phyloP scores from a whole-genome alignment of 768 basidiomycete genomes.

The Chalciporus sphaerocephalus region DNA sequence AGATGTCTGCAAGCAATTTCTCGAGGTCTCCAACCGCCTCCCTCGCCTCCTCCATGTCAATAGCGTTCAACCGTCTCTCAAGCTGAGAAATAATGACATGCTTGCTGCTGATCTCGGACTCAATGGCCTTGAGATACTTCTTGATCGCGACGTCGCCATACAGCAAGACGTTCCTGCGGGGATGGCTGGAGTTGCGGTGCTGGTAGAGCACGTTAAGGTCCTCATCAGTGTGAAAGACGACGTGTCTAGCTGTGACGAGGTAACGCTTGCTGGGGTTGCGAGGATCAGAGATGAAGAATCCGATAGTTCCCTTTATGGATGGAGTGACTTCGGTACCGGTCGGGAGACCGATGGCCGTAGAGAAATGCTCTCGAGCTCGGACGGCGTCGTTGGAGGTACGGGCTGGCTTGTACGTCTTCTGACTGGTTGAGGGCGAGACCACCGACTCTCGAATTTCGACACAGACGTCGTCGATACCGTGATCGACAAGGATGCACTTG shows the following conservation, averaged over 20 bases:
- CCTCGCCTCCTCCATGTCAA: slow-evolving; percentile 17
- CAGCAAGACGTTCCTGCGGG: slow-evolving; percentile 17
- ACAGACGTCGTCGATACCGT: too few relatives aligned
- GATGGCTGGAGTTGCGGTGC: slow-evolving; percentile 1
- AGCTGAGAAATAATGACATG: neutral
- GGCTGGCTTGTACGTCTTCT: too few relatives aligned
- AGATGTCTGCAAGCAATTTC: slow-evolving; percentile 30
- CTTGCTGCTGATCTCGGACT: slow-evolving; percentile 3
- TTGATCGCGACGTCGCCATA: slow-evolving; percentile 16
- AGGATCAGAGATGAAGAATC: slow-evolving; percentile 27
- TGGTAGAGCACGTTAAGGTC: slow-evolving; percentile 3
- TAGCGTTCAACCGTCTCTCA: neutral
- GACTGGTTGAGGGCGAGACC: too few relatives aligned
- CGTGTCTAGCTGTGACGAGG: slow-evolving; percentile 18
- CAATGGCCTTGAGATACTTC: slow-evolving; percentile 2
- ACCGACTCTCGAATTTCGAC: too few relatives aligned
- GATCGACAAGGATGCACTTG: too few relatives aligned
- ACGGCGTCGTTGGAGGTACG: too few relatives aligned
- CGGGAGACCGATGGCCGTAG: too few relatives aligned
- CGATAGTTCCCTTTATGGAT: neutral
- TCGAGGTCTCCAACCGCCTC: slow-evolving; percentile 30
- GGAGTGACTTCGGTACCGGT: too few relatives aligned
- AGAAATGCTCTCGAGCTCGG: too few relatives aligned
- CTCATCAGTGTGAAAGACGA: slow-evolving; percentile 12
- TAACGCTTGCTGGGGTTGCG: slow-evolving; percentile 20